A percentile compares a stretch with the other conserved stretches of the same genome.
Conservation (phyloP, 2,329 filamentous ascomycete species). For the Pseudocercospora musae region DNA sequence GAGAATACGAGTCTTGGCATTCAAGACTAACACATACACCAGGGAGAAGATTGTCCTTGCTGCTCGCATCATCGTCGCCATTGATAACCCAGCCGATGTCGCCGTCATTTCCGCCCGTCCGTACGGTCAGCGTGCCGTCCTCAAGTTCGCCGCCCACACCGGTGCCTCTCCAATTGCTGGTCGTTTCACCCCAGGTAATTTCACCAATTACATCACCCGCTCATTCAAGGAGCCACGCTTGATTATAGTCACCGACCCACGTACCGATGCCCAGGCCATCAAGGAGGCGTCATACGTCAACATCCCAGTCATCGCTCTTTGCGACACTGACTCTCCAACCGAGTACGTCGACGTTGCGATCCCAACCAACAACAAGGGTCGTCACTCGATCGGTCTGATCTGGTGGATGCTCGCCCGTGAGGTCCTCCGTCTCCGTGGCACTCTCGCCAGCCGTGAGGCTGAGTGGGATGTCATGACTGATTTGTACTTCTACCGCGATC, state of each 20-base stretch:
- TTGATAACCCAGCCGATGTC: slow-evolving; percentile 99
- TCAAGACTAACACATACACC: slow-evolving; percentile 17
- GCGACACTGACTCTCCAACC: slow-evolving; percentile 98
- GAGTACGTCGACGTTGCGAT: slow-evolving; percentile 99
- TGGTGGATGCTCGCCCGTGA: slow-evolving; percentile 99
- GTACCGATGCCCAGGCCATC: slow-evolving; percentile 99
- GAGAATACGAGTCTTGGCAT: not conserved
- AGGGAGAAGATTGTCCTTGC: slow-evolving; percentile 99
- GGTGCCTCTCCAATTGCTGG: slow-evolving; percentile 96
- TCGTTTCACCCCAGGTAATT: slow-evolving; percentile 99
- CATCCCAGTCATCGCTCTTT: slow-evolving; percentile 98
- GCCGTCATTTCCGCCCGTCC: slow-evolving; percentile 99
- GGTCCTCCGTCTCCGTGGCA: slow-evolving; percentile 97
- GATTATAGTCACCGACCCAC: slow-evolving; percentile 98
- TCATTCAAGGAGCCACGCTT: slow-evolving; percentile 99
- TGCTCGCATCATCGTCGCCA: slow-evolving; percentile 95
- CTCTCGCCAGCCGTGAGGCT: slow-evolving; percentile 89
- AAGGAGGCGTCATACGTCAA: slow-evolving; percentile 99
- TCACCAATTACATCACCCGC: slow-evolving; percentile 99
- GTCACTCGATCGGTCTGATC: slow-evolving; percentile 95
- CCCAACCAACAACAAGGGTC: slow-evolving; percentile 99
- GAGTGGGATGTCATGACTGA: slow-evolving; percentile 99
- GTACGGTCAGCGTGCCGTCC: slow-evolving; percentile 98
- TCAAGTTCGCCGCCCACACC: slow-evolving; percentile 99
- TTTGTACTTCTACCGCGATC: slow-evolving; percentile 99